A percentile compares a stretch with the other conserved stretches of the same genome.
Evolutionary conservation across 164 flowering plant species (phyloP).

Genomic region (Vitis rotundifolia): DNA sequence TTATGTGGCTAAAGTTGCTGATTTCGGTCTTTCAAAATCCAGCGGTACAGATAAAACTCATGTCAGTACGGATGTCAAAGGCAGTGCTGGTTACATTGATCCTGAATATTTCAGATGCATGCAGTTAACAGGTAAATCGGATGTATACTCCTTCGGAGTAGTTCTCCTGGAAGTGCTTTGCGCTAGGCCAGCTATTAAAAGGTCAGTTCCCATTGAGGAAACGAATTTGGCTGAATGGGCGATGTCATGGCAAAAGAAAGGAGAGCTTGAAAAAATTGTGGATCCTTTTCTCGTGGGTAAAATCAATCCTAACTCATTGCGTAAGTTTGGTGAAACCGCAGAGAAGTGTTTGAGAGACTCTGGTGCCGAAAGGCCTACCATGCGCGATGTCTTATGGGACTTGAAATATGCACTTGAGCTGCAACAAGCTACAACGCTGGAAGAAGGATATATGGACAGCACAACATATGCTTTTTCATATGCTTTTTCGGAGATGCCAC

Average conservation of each 20-base stretch:
- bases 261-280: not conserved
- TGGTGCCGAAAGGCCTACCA: constrained; percentile 10
- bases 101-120: not conserved
- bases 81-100: not conserved
- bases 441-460: constrained; percentile 1
- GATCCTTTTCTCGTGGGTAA: not conserved
- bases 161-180: constrained; percentile 1
- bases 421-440: constrained; percentile 1
- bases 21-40: constrained; percentile 9
- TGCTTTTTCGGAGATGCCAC: not conserved
- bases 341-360: not conserved
- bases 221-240: not conserved
- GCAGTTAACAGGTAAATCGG: not conserved
- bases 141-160: constrained; percentile 3
- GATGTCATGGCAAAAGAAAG: not conserved
- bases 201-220: not conserved
- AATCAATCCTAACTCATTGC: not conserved
- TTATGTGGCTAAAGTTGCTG: constrained; percentile 1
- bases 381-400: constrained; percentile 13
- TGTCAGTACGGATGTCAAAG: constrained; percentile 1
- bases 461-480: not conserved
- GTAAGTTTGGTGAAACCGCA: not conserved
- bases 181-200: not conserved
- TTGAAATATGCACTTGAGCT: constrained; percentile 13
- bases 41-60: not conserved